phyloP scores from a whole-genome alignment of 306 rosid genomes.

The Prunus fruticosa region DNA sequence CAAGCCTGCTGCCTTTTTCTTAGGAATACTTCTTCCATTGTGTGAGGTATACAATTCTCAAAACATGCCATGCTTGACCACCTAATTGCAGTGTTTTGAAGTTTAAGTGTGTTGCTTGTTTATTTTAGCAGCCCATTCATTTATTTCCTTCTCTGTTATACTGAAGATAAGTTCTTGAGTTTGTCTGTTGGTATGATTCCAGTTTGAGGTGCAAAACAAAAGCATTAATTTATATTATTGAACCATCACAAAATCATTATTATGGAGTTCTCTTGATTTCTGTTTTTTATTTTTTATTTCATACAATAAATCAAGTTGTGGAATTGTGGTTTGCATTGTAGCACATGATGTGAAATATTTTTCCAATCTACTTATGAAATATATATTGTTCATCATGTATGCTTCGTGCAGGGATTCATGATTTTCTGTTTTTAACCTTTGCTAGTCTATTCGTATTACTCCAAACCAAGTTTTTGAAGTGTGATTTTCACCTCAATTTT shows the following conservation, averaged over 20 bases:
- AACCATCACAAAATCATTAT: not conserved
- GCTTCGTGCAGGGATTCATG: not conserved
- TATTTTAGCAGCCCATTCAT: not conserved
- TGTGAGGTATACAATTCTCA: slow-evolving; percentile 64
- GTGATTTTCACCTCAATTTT: not conserved
- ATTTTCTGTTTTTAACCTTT: not conserved
- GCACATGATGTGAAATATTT: not conserved
- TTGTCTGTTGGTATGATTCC: not conserved
- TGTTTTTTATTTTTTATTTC: not conserved
- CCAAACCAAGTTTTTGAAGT: not conserved
- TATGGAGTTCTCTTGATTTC: not conserved
- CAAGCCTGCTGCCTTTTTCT: slow-evolving; percentile 88
- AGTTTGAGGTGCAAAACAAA: not conserved
- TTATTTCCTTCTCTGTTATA: not conserved
- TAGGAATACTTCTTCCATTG: slow-evolving; percentile 81
- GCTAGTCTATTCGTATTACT: not conserved
- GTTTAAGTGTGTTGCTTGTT: not conserved
- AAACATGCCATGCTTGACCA: not conserved
- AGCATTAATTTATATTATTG: not conserved
- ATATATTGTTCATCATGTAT: not conserved
- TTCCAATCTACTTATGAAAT: not conserved
- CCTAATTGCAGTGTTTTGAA: not conserved
- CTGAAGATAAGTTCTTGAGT: not conserved
- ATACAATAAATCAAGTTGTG: not conserved
- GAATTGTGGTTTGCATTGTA: not conserved